phyloP scores from a whole-genome alignment of 495 filamentous ascomycete genomes.

The Jackrogersella minutella region DNA sequence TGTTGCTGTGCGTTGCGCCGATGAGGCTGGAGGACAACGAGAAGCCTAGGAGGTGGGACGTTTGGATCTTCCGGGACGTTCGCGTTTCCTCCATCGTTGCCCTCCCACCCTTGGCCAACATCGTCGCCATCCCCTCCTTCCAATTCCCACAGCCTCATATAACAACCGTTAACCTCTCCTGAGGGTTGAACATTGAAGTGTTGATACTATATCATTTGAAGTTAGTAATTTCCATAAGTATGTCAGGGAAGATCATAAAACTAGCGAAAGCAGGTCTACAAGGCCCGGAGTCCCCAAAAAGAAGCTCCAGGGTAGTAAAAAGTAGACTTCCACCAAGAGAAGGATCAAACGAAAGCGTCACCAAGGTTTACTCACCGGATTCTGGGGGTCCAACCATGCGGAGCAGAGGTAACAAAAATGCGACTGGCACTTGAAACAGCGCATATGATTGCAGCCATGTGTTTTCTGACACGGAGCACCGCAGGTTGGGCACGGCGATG shows the following conservation, averaged over 20 bases:
- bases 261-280: background rate
- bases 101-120: conserved; percentile 62
- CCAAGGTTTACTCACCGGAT: conserved; percentile 59
- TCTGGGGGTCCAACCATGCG: conserved; percentile 77
- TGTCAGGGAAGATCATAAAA: background rate
- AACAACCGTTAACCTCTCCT: conserved; percentile 69
- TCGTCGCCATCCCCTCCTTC: conserved; percentile 81
- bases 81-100: conserved; percentile 37
- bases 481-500: conserved; percentile 91
- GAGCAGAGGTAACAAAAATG: conserved; percentile 98
- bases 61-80: background rate
- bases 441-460: conserved; percentile 98
- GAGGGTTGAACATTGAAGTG: conserved; percentile 76
- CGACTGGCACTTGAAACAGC: conserved; percentile 84
- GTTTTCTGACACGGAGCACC: conserved; percentile 85
- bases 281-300: background rate
- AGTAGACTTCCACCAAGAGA: background rate
- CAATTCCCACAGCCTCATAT: conserved; percentile 87
- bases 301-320: background rate
- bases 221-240: conserved; percentile 10
- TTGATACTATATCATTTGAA: conserved; percentile 57
- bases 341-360: background rate
- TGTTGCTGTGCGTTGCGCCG: conserved; percentile 3
- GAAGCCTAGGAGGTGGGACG: conserved; percentile 29
- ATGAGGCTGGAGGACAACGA: conserved; percentile 27